Conservation (phyloP, 306 rosid species). For the Sesbania bispinosa region DNA sequence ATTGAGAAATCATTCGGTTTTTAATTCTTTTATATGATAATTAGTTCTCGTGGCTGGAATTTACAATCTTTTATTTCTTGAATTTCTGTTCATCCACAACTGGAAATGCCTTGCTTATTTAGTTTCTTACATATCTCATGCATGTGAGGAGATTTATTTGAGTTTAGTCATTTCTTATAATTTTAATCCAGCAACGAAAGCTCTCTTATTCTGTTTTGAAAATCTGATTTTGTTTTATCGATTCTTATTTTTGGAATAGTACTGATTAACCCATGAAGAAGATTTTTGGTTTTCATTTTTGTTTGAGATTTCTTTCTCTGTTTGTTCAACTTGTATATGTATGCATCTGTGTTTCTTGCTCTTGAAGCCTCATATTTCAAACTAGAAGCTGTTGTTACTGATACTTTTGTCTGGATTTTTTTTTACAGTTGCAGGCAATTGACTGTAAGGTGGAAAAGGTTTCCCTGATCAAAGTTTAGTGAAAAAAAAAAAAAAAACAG, state of each 20-base stretch:
- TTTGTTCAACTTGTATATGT: not conserved
- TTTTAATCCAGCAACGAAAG: not conserved
- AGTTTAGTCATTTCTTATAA: not conserved
- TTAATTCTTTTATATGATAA: not conserved
- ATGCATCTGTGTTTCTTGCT: not conserved
- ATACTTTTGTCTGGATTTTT: not conserved
- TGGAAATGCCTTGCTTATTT: not conserved
- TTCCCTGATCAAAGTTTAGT: constrained; percentile 18
- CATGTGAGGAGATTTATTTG: not conserved
- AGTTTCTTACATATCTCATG: not conserved
- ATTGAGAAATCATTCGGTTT: not conserved
- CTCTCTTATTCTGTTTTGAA: not conserved
- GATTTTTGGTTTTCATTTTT: not conserved
- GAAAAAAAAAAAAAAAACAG: not conserved
- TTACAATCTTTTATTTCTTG: not conserved
- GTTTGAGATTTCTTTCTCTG: constrained; percentile 7
- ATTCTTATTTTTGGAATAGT: not conserved
- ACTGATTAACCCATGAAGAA: not conserved
- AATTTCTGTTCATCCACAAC: not conserved
- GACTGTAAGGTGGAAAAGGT: not conserved
- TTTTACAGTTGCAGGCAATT: constrained; percentile 15
- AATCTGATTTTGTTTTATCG: not conserved
- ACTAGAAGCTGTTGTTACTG: constrained; percentile 9
- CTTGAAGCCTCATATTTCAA: not conserved
- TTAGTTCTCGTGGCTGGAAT: constrained; percentile 2